Evolutionary conservation across 495 filamentous ascomycete genomes (phyloP), one percentile per base, ranked within the genome.

Genomic region (Aspergillus sparsus): DNA sequence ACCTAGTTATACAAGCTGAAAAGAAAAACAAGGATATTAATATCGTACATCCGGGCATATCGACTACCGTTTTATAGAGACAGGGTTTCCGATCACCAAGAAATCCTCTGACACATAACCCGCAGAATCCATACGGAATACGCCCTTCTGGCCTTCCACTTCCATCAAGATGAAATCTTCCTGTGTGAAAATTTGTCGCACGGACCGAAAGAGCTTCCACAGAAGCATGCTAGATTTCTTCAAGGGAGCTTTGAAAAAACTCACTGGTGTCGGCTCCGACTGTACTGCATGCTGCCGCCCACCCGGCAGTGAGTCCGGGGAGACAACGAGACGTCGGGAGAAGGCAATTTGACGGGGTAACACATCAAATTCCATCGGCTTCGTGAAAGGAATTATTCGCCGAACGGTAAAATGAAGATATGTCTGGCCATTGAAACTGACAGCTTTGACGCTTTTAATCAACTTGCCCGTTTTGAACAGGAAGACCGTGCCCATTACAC

Each of bases 131-230:
- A 80, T 63, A 33, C 75, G 66, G 62, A 76, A 74, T 7, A 62
- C 62, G 16, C 71, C 68, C 44, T 74, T 77, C 13, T 69, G 72
- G 10, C 77, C 78, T 18, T 77, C 66, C 46, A 80, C 62, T 51
- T 77, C 69, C 39, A 82, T 49, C 13, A 80, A 62, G 39, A 81
- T 74, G 41, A 82, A 77, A 42, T 76, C 77, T 35, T 82, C 79
- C 16, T 71, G 68, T 0, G 72, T 80, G 58, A 80, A 79, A 9
- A 80, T 52, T 37, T 77, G 75, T 7, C 73, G 74, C 32, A 82
- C 57, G 27, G 71, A 73, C 36, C 66, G 66, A 44, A 81, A 78
- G 8, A 72, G 16, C 45, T 66, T 71, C 64, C 72, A 78, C 3
- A 78, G 36, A 12, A 63, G 57, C 37, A 66, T 69, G 36, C 69